Evolutionary conservation across 1,284 basidiomycete species (phyloP).

Genomic region (Afroboletus lepidellus): DNA sequence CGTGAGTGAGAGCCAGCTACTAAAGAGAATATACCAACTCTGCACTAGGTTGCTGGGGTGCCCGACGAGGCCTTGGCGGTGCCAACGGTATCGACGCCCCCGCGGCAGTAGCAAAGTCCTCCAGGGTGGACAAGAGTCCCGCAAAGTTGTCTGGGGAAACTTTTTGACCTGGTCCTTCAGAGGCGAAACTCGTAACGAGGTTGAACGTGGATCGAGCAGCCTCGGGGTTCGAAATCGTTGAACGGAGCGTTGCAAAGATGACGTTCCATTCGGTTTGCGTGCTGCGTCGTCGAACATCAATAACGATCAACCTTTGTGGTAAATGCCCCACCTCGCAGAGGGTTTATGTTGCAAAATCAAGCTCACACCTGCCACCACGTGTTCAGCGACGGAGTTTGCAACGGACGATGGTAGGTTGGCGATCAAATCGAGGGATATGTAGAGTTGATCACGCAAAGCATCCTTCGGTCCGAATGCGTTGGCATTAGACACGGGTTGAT

Average conservation of each 20-base stretch:
- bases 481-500: neutral
- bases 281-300: slow-evolving; percentile 37
- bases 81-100: slow-evolving; percentile 60
- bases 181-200: slow-evolving; percentile 62
- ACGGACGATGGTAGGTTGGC: slow-evolving; percentile 76
- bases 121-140: slow-evolving; percentile 79
- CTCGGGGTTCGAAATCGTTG: slow-evolving; percentile 84
- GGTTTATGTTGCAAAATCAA: slow-evolving; percentile 76
- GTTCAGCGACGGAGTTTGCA: slow-evolving; percentile 86
- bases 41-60: slow-evolving; percentile 49
- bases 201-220: slow-evolving; percentile 85
- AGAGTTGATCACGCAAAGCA: slow-evolving; percentile 86
- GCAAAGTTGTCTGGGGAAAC: slow-evolving; percentile 79
- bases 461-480: slow-evolving; percentile 42
- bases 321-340: slow-evolving; percentile 58
- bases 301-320: neutral
- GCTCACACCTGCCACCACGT: slow-evolving; percentile 83
- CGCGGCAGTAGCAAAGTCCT: slow-evolving; percentile 83
- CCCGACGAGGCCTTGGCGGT: slow-evolving; percentile 49
- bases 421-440: slow-evolving; percentile 88
- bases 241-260: slow-evolving; percentile 86
- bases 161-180: slow-evolving; percentile 55
- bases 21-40: slow-evolving; percentile 42
- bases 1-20: slow-evolving; percentile 6
- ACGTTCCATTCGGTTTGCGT: slow-evolving; percentile 97